A percentile compares a stretch with the other conserved stretches of the same genome.
Conservation (phyloP, 73 alveolate genomes). For the Paramecium pentaurelia region DNA sequence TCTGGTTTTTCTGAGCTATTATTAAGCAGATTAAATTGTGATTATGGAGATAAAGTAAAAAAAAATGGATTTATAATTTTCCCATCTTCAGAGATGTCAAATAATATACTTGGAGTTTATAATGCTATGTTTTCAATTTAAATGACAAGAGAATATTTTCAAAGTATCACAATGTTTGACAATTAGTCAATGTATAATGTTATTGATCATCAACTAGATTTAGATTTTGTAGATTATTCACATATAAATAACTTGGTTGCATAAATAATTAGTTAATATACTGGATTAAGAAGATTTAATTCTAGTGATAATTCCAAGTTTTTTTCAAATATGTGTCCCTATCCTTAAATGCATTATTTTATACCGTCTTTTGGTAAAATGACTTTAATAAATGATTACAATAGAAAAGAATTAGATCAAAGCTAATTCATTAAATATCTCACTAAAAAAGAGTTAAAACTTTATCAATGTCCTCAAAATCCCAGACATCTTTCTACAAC, state of each 20-base stretch:
- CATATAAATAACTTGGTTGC: neutral
- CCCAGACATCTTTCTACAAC: neutral
- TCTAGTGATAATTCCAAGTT: neutral
- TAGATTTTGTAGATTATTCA: neutral
- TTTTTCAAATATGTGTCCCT: neutral
- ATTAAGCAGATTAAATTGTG: neutral
- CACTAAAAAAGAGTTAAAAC: neutral
- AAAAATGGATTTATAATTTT: neutral
- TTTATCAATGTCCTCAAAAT: neutral
- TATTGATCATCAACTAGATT: neutral
- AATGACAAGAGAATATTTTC: neutral
- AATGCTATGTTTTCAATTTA: neutral
- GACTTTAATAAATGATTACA: neutral
- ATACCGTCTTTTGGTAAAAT: neutral
- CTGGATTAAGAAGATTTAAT: neutral
- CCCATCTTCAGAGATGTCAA: neutral
- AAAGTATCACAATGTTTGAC: neutral
- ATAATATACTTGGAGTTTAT: neutral
- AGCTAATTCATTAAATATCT: neutral
- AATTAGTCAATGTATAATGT: neutral
- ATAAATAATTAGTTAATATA: neutral
- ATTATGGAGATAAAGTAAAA: neutral
- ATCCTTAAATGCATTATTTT: neutral
- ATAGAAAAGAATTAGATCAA: neutral
- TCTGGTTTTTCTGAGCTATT: conserved; percentile 17